Percentiles rank a stretch among this genome's conserved stretches.
Evolutionary conservation across 2,329 filamentous ascomycete species (phyloP).

Genomic region (Pseudocercospora ulei): DNA sequence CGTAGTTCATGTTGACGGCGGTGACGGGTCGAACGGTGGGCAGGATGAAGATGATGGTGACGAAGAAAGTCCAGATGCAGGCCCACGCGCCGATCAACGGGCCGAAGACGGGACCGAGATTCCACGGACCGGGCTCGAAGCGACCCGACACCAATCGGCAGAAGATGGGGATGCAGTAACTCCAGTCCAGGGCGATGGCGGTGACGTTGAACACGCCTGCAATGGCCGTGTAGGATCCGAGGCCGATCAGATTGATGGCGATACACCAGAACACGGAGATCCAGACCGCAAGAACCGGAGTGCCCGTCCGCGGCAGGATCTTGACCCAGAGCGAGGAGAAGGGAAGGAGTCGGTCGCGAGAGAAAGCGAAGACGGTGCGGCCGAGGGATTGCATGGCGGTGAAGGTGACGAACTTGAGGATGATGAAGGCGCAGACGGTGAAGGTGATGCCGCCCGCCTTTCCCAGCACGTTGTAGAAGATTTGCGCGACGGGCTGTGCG

Average conservation of each 20-base stretch:
- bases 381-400: conserved; percentile 48
- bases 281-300: conserved; percentile 49
- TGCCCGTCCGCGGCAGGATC: conserved; percentile 43
- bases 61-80: conserved; percentile 46
- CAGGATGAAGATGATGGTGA: conserved; percentile 47
- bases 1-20: conserved; percentile 48
- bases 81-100: conserved; percentile 40
- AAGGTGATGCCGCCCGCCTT: conserved; percentile 47
- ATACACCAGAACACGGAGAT: conserved; percentile 48
- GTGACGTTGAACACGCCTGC: conserved; percentile 48
- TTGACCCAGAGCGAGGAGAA: conserved; percentile 44
- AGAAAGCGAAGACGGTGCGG: conserved; percentile 49
- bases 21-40: conserved; percentile 43
- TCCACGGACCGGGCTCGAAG: conserved; percentile 47
- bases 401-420: conserved; percentile 52
- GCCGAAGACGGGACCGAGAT: conserved; percentile 40
- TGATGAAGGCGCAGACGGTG: conserved; percentile 48
- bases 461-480: conserved; percentile 51
- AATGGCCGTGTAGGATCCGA: conserved; percentile 48
- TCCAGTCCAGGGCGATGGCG: conserved; percentile 48
- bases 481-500: conserved; percentile 47
- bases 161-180: conserved; percentile 48
- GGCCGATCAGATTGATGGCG: conserved; percentile 50
- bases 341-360: conserved; percentile 46
- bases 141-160: conserved; percentile 45